A percentile compares a stretch with the other conserved stretches of the same genome.
These are phyloP conservation scores for Populus hybrid DNA, from an alignment of 441 rosid genomes.

Conservation along the genomic window DNA sequence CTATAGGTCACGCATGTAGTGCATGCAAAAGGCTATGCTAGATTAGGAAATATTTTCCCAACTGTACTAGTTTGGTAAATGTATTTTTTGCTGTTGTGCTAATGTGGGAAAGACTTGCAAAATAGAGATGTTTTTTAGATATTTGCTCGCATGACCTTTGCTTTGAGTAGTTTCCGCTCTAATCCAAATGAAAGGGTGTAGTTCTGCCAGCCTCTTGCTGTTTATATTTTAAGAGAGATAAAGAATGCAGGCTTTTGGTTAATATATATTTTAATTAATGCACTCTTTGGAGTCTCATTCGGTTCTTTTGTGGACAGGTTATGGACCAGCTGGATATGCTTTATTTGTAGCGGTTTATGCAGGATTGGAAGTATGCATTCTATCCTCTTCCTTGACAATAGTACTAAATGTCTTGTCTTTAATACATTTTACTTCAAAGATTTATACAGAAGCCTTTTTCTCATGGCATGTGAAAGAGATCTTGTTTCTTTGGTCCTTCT, in stretches of 20 bases:
- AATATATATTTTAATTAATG: slow-evolving; percentile 1
- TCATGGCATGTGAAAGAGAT: background rate
- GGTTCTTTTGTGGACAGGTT: slow-evolving; percentile 44
- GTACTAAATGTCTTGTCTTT: background rate
- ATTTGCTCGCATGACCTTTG: too few species aligned
- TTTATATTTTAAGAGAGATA: background rate
- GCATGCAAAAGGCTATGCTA: background rate
- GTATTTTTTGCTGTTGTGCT: background rate
- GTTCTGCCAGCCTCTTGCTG: background rate
- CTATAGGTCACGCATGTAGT: background rate
- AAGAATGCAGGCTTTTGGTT: background rate
- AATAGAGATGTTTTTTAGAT: background rate
- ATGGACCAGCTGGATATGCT: slow-evolving; percentile 93
- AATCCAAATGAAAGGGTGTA: background rate
- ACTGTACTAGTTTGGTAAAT: background rate
- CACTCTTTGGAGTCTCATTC: background rate
- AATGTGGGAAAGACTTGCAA: too few species aligned
- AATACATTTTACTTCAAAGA: background rate
- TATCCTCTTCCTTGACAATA: background rate
- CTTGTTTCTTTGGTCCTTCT: background rate
- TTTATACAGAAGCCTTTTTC: background rate
- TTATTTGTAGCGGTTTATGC: slow-evolving; percentile 87
- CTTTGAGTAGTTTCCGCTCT: background rate
- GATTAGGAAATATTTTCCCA: background rate
- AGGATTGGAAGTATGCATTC: slow-evolving; percentile 73